A percentile compares a stretch with the other conserved stretches of the same genome.
phyloP scores from a whole-genome alignment of 345 rosid genomes.

The Pugionium dolabratum region DNA sequence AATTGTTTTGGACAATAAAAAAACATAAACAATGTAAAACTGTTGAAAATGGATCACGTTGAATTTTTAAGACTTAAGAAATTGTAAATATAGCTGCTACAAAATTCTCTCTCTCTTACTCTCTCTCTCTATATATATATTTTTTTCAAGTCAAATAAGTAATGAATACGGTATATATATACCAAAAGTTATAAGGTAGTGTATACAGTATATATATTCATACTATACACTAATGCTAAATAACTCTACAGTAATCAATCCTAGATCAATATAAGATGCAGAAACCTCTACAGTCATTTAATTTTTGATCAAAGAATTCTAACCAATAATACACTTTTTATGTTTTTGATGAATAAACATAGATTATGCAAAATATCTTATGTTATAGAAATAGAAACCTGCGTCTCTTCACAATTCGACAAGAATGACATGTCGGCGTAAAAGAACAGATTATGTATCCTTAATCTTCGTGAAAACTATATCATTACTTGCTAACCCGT shows the following conservation, averaged over 20 bases:
- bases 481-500: neutral
- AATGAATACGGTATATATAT: neutral
- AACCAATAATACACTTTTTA: neutral
- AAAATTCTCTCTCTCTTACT: neutral
- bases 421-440: neutral
- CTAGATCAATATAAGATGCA: neutral
- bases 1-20: no score
- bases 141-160: neutral
- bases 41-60: neutral
- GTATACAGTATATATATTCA: neutral
- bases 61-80: neutral
- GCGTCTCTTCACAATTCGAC: conserved; percentile 1
- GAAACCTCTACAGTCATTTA: neutral
- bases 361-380: neutral
- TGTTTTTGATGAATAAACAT: neutral
- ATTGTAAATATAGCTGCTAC: neutral
- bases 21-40: neutral
- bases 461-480: neutral
- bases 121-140: no score
- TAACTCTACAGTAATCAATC: neutral
- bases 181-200: neutral
- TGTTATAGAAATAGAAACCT: conserved; percentile 11
- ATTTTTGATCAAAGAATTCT: conserved; percentile 2
- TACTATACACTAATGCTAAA: neutral
- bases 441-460: neutral